Conservation (phyloP, 1,139 yeast species). For the Zygosaccharomyces sapae region DNA sequence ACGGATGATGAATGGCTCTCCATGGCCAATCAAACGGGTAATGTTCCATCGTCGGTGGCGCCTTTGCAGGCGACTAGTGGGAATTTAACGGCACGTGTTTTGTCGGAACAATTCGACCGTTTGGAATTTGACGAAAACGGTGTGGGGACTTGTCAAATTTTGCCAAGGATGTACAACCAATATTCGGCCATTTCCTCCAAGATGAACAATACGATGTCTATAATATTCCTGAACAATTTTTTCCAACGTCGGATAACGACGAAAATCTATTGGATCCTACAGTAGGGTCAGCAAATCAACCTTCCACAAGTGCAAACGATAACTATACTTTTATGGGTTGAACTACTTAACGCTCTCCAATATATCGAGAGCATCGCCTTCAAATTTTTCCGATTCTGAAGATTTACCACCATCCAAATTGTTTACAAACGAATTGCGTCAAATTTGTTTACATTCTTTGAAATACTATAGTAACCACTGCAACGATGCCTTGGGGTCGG, state of each 20-base stretch:
- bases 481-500: slow-evolving; percentile 40
- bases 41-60: not conserved
- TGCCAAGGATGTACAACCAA: slow-evolving; percentile 12
- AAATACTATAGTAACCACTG: slow-evolving; percentile 59
- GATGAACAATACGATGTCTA: slow-evolving; percentile 10
- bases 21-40: not conserved
- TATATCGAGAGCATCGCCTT: slow-evolving; percentile 26
- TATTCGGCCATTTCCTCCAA: slow-evolving; percentile 15
- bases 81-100: slow-evolving; percentile 3
- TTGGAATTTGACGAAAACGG: slow-evolving; percentile 8
- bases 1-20: not conserved
- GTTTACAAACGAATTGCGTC: slow-evolving; percentile 52
- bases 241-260: not conserved
- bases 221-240: not conserved
- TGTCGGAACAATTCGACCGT: slow-evolving; percentile 6
- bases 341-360: slow-evolving; percentile 24
- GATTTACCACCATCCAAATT: slow-evolving; percentile 32
- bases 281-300: not conserved
- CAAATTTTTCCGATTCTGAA: slow-evolving; percentile 2
- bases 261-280: not conserved
- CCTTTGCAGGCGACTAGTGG: not conserved
- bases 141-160: slow-evolving; percentile 9
- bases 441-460: slow-evolving; percentile 51
- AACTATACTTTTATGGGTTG: slow-evolving; percentile 38
- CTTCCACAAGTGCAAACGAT: slow-evolving; percentile 11